Evolutionary conservation across 164 flowering plant species (phyloP).

Genomic region (Nymphaea colorata): DNA sequence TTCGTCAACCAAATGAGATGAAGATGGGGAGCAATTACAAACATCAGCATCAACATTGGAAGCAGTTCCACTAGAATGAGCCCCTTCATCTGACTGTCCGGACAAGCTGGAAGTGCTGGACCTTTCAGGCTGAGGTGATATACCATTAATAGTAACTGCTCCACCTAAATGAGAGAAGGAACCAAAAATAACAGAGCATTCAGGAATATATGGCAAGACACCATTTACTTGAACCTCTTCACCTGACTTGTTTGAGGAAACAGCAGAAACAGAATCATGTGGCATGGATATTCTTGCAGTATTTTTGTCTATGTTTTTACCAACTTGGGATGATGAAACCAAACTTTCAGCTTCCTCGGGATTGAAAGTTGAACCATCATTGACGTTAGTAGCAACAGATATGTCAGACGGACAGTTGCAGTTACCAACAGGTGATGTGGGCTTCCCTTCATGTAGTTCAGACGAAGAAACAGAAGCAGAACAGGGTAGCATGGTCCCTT

Average conservation of each 20-base stretch:
- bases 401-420: too few species aligned
- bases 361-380: not conserved
- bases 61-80: not conserved
- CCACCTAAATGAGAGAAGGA: not conserved
- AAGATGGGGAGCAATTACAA: not conserved
- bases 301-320: not conserved
- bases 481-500: not conserved
- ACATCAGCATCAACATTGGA: not conserved
- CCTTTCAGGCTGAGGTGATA: conserved; percentile 1
- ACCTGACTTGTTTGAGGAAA: not conserved
- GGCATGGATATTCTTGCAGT: too few species aligned
- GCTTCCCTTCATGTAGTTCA: not conserved
- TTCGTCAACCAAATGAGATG: conserved; percentile 3
- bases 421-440: too few species aligned
- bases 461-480: not conserved
- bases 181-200: not conserved
- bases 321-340: not conserved
- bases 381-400: not conserved
- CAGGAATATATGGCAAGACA: not conserved
- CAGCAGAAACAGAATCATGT: too few species aligned
- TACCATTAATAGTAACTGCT: conserved; percentile 4
- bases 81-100: not conserved
- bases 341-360: not conserved
- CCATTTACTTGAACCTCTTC: not conserved
- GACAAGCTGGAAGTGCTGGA: not conserved